Conservation (phyloP, 805 yeast species). For the Millerago galiae region DNA sequence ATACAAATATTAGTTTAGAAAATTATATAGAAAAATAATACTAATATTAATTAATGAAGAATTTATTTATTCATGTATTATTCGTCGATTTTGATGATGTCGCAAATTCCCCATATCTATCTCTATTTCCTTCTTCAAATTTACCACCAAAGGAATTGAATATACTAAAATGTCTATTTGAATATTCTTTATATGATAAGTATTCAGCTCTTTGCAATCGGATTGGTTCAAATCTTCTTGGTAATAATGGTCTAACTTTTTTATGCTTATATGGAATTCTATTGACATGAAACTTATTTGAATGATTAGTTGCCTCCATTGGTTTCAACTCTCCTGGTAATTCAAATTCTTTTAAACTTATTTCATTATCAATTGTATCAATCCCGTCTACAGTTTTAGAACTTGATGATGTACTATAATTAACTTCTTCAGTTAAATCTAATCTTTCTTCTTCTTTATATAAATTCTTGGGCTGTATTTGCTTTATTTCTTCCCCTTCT, state of each 20-base stretch:
- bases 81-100: constrained; percentile 12
- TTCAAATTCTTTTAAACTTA: constrained; percentile 1
- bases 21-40: background rate
- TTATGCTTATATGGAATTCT: background rate
- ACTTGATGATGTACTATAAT: constrained; percentile 1
- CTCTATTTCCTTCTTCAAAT: constrained; percentile 21
- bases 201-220: constrained; percentile 2
- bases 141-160: constrained; percentile 15
- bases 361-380: constrained; percentile 2
- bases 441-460: background rate
- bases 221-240: background rate
- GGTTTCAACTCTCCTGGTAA: background rate
- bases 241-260: background rate
- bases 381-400: constrained; percentile 8
- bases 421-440: background rate
- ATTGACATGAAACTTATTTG: background rate
- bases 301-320: background rate
- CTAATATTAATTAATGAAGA: background rate
- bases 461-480: background rate
- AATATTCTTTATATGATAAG: constrained; percentile 3
- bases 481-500: background rate
- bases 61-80: background rate
- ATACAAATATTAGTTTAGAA: background rate
- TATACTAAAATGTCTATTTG: constrained; percentile 20
- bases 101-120: constrained; percentile 28